phyloP scores from a whole-genome alignment of 305 asterid genomes.

The Salvia sclarea region DNA sequence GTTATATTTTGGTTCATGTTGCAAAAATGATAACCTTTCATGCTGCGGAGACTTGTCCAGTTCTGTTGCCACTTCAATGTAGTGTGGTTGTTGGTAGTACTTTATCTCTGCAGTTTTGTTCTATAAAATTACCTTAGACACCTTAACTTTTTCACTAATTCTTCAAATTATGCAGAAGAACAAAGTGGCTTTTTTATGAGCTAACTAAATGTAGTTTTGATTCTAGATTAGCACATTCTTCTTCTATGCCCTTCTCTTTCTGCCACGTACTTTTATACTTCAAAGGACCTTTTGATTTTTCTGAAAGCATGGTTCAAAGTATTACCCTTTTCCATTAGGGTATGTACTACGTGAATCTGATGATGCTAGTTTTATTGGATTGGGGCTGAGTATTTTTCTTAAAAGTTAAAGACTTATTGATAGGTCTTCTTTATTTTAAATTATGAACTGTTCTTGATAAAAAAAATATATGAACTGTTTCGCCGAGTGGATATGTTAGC shows the following conservation, averaged over 20 bases:
- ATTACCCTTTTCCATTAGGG: background rate
- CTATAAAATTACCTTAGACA: background rate
- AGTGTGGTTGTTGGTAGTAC: constrained; percentile 21
- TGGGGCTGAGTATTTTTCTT: constrained; percentile 17
- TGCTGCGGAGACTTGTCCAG: constrained; percentile 16
- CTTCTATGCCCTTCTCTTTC: constrained; percentile 15
- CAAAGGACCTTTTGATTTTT: background rate
- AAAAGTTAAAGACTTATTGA: constrained; percentile 14
- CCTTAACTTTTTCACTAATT: constrained; percentile 19
- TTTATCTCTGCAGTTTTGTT: constrained; percentile 16
- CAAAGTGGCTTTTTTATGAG: constrained; percentile 18
- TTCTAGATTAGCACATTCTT: constrained; percentile 17
- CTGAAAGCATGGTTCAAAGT: background rate
- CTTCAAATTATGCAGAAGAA: constrained; percentile 15
- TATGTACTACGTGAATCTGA: constrained; percentile 11
- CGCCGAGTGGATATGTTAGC: constrained; percentile 15
- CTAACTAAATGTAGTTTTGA: constrained; percentile 10
- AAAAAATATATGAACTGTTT: background rate
- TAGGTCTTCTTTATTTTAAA: background rate
- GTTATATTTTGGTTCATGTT: constrained; percentile 13
- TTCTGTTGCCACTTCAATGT: constrained; percentile 12
- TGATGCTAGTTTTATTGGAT: background rate
- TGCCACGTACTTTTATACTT: constrained; percentile 4
- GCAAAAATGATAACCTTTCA: constrained; percentile 20
- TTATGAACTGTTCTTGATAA: background rate